Percentiles rank a stretch among this genome's conserved stretches.
phyloP scores from a whole-genome alignment of 257 asterid genomes.

The Scutellaria baicalensis region DNA sequence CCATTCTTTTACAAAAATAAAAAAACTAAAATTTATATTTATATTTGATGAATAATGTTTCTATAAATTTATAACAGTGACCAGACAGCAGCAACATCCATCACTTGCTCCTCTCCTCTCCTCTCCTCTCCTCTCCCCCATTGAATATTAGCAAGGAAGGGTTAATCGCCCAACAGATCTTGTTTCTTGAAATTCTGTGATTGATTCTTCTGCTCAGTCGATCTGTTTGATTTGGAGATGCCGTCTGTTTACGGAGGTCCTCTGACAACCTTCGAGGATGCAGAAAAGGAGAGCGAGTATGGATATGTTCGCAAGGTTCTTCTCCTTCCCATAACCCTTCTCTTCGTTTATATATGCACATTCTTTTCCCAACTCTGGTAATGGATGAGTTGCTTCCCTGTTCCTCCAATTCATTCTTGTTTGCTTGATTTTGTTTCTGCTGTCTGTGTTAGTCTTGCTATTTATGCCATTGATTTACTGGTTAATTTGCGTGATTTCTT shows the following conservation, averaged over 20 bases:
- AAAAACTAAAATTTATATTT: too few species aligned
- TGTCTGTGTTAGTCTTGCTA: not conserved
- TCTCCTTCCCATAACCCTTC: not conserved
- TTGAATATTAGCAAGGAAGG: not conserved
- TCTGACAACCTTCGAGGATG: constrained; percentile 92
- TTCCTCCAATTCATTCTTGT: not conserved
- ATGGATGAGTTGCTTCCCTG: not conserved
- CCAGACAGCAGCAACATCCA: not conserved
- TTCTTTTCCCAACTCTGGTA: not conserved
- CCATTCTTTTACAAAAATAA: too few species aligned
- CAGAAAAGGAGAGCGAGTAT: constrained; percentile 99
- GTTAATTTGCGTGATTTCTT: not conserved
- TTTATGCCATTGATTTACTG: not conserved
- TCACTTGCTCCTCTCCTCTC: too few species aligned
- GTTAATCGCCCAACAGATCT: not conserved
- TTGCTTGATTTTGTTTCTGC: not conserved
- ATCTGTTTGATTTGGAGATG: constrained; percentile 34
- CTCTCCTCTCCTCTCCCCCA: not conserved
- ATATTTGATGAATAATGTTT: too few species aligned
- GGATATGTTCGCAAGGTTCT: constrained; percentile 95
- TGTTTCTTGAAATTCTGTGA: not conserved
- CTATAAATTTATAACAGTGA: not conserved
- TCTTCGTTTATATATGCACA: not conserved
- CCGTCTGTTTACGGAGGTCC: constrained; percentile 76
- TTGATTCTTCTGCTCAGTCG: not conserved